Evolutionary conservation across 2,329 filamentous ascomycete species (phyloP).

Genomic region (Tolypocladium cylindrosporum): DNA sequence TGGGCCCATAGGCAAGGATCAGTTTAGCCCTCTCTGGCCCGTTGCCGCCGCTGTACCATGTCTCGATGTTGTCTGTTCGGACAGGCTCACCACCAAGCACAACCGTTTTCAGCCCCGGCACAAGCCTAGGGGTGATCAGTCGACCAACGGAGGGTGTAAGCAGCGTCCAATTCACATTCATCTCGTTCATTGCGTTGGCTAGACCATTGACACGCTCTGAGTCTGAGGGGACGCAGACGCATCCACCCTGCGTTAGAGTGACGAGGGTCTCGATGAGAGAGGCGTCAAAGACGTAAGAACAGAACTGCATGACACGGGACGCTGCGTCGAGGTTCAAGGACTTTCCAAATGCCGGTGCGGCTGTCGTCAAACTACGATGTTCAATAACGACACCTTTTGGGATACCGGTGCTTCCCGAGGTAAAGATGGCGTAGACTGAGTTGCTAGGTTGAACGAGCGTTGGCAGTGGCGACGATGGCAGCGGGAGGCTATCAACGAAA

Average conservation of each 20-base stretch:
- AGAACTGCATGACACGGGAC: conserved; percentile 30
- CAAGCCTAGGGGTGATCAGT: background rate
- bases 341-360: conserved; percentile 35
- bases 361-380: conserved; percentile 32
- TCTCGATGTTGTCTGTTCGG: background rate
- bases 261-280: conserved; percentile 22
- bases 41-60: background rate
- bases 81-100: background rate
- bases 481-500: background rate
- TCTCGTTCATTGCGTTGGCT: background rate
- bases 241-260: conserved; percentile 9
- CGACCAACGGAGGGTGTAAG: background rate
- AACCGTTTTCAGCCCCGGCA: background rate
- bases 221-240: conserved; percentile 12
- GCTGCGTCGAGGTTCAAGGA: background rate
- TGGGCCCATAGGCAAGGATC: conserved; percentile 4
- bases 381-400: conserved; percentile 17
- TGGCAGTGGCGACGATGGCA: background rate
- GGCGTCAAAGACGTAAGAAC: conserved; percentile 39
- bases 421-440: conserved; percentile 15
- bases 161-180: background rate
- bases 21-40: background rate
- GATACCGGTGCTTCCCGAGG: conserved; percentile 15
- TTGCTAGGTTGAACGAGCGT: background rate
- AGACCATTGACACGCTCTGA: conserved; percentile 6